A percentile compares a stretch with the other conserved stretches of the same genome.
Conservation (phyloP, 805 yeast genomes). For the Kluyveromyces nonfermentans region DNA sequence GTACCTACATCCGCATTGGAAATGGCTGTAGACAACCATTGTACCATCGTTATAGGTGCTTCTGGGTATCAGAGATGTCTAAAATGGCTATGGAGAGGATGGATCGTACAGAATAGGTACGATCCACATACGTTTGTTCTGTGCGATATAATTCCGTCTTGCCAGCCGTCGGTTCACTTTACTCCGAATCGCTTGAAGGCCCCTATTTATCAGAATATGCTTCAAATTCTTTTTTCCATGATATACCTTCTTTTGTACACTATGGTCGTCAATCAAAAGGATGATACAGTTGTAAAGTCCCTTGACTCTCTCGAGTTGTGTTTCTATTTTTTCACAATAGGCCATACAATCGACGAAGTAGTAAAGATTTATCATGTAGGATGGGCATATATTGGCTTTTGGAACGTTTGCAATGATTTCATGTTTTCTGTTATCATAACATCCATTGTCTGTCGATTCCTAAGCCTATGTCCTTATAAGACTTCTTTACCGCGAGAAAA, state of each 20-base stretch:
- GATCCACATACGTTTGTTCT: conserved; percentile 63
- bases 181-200: conserved; percentile 79
- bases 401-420: conserved; percentile 68
- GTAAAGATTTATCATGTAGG: conserved; percentile 74
- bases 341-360: conserved; percentile 58
- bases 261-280: conserved; percentile 49
- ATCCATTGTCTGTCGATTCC: conserved; percentile 47
- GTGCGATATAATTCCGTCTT: conserved; percentile 50
- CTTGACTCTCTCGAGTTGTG: conserved; percentile 42
- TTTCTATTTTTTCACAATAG: conserved; percentile 58
- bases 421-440: conserved; percentile 48
- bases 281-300: conserved; percentile 24
- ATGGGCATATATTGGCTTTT: conserved; percentile 56
- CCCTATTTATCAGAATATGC: conserved; percentile 68
- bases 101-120: conserved; percentile 68
- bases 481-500: conserved; percentile 21
- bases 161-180: conserved; percentile 52
- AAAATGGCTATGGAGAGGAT: conserved; percentile 88
- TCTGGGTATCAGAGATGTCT: conserved; percentile 80
- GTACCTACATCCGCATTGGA: conserved; percentile 71
- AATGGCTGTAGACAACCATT: conserved; percentile 78
- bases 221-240: conserved; percentile 61
- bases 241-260: conserved; percentile 56
- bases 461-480: conserved; percentile 23
- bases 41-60: conserved; percentile 66